Base-by-base conservation (phyloP, 148 eudicot genomes). In the Spergularia bocconei region DNA sequence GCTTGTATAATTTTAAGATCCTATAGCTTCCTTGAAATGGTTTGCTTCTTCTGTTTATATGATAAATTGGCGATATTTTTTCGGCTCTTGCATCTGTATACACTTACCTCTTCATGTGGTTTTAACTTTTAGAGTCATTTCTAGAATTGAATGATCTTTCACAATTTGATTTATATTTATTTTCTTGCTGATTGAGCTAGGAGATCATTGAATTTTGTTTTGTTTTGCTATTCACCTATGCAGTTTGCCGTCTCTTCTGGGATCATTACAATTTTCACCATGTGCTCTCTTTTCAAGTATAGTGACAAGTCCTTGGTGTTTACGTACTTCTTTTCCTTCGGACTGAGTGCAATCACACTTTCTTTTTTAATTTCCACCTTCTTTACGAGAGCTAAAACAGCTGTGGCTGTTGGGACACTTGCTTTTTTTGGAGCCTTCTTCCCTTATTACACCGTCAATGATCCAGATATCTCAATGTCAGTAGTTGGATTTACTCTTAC, bases 381-480 rank as follows among this genome's bases (percentile, higher is more conserved):
- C 87, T 96, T 96, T 75, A 88, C 85, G 59, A 86, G 99, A 85
- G 98, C 99, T 77, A 92, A 89, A 86, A 92, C 99, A 77, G 99
- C 99, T 63, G 95, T 96, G 81, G 98, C 99, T 21, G 99, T 96
- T 83, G 99, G 99, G 70, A 96, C 98, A 61, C 98, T 96, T 84
- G 79, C 98, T 56, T 96, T 96, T 79, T 89, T 96, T 62, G 98
- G 94, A 77, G 95, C 98, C 72, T 96, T 92, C 82, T 96, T 92
- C 82, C 99, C 98, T 52, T 96, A 92, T 71, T 96, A 96, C 81
- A 83, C 98, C 33, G 98, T 96, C 82, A 88, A 87, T 69, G 98
- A 96, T 63, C 82, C 93, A 51, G 80, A 83, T 73, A 84, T 90
- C 75, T 77, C 98, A 29, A 87, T 91, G 99, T 96, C 56, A 87